Evolutionary conservation across 1,139 yeast species (phyloP).

Genomic region (Geotrichum aggregatum): DNA sequence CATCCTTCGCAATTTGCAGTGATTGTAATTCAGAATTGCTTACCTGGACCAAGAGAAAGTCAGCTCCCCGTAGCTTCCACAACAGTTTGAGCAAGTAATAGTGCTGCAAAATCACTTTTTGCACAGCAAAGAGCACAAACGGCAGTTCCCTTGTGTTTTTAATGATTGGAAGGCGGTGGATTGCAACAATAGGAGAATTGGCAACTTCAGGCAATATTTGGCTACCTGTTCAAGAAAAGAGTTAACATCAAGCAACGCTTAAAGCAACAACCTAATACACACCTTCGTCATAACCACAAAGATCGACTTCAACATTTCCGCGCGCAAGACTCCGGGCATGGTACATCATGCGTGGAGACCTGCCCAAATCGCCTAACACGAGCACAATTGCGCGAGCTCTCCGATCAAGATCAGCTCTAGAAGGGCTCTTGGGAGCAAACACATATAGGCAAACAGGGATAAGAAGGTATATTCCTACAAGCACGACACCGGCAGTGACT

Average conservation of each 20-base stretch:
- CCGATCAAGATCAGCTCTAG: conserved; percentile 21
- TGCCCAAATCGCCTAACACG: conserved; percentile 91
- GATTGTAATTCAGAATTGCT: not conserved
- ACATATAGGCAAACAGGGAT: conserved; percentile 21
- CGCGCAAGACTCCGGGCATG: conserved; percentile 79
- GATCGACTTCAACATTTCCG: conserved; percentile 66
- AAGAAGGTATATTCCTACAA: conserved; percentile 18
- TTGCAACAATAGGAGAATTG: conserved; percentile 20
- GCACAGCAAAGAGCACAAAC: conserved; percentile 53
- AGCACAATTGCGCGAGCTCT: conserved; percentile 62
- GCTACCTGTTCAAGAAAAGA: conserved; percentile 10
- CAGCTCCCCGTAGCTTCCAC: conserved; percentile 55
- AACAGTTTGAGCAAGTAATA: conserved; percentile 47
- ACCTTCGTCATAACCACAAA: conserved; percentile 92
- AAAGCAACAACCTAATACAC: conserved; percentile 57
- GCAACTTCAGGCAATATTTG: conserved; percentile 16
- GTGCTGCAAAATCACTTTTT: conserved; percentile 59
- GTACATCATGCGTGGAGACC: conserved; percentile 91
- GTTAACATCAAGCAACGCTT: too few relatives aligned
- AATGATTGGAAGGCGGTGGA: conserved; percentile 44
- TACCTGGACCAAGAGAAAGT: conserved; percentile 55
- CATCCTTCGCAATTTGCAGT: not conserved
- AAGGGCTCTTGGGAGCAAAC: conserved; percentile 14
- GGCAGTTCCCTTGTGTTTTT: conserved; percentile 48
- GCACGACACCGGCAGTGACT: conserved; percentile 16